Conservation (phyloP, 768 basidiomycete species). For the Russula vinacea region DNA sequence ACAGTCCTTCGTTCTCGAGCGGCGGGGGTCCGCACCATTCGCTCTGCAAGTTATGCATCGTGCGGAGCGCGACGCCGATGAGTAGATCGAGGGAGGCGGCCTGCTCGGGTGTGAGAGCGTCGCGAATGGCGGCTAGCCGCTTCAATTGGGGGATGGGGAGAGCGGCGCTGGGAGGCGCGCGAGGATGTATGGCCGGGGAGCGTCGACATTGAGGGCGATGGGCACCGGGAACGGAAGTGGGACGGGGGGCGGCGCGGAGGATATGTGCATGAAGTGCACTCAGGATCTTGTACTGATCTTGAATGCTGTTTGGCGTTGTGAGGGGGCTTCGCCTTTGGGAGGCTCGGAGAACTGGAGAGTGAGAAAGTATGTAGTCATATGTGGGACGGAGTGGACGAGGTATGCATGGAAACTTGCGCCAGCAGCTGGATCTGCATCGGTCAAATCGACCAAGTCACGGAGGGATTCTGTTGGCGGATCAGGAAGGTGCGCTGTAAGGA, state of each 20-base stretch:
- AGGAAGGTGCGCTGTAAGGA: slow-evolving; percentile 20
- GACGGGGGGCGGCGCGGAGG: slow-evolving; percentile 43
- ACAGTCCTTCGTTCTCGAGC: slow-evolving; percentile 39
- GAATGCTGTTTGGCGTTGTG: slow-evolving; percentile 33
- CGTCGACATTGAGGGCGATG: slow-evolving; percentile 44
- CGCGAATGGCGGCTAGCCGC: slow-evolving; percentile 40
- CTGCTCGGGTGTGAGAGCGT: slow-evolving; percentile 39
- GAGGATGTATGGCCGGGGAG: slow-evolving; percentile 54
- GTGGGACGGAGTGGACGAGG: background rate
- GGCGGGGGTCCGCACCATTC: slow-evolving; percentile 67
- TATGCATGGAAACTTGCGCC: slow-evolving; percentile 9
- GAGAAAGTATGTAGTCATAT: slow-evolving; percentile 10
- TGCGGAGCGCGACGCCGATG: slow-evolving; percentile 57
- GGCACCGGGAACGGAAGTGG: slow-evolving; percentile 39
- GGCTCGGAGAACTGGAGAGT: slow-evolving; percentile 21
- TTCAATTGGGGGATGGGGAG: slow-evolving; percentile 30
- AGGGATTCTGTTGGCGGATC: slow-evolving; percentile 15
- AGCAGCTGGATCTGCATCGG: slow-evolving; percentile 18
- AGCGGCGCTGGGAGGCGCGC: slow-evolving; percentile 30
- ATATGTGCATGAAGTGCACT: slow-evolving; percentile 37
- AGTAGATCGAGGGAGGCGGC: slow-evolving; percentile 51
- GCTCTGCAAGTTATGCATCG: slow-evolving; percentile 70
- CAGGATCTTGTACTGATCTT: slow-evolving; percentile 32
- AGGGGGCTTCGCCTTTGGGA: background rate
- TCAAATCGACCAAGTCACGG: slow-evolving; percentile 13